Evolutionary conservation across 2,329 filamentous ascomycete genomes (phyloP), one percentile per base, ranked within the genome.

Genomic region (Alternaria rosae): DNA sequence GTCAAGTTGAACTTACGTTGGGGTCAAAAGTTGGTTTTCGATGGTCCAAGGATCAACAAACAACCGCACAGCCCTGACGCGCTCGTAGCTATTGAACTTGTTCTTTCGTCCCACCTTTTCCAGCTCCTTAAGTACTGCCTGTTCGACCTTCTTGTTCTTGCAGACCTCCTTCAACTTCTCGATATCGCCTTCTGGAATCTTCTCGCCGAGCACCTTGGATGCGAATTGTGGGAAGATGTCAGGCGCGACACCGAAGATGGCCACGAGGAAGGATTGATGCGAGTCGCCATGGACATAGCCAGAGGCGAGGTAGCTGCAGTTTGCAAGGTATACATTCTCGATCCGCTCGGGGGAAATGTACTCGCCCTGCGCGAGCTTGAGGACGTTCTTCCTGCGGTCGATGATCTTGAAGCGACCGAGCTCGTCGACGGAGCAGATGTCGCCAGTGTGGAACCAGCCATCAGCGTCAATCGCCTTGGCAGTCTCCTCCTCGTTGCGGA

Each of bases 331-430:
- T 35, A 97, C 91, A 78, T 97, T 97, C 84, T 99, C 95, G 76
- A 99, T 92, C 59, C 94, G 92, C 83, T 99, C 95, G 13, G 95
- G 95, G 1, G 94, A 97, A 74, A 99, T 93, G 82, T 99, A 99
- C 83, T 99, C 95, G 79, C 95, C 95, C 81, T 99, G 95, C 0
- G 94, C 90, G 58, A 99, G 88, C 86, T 99, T 99, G 77, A 99
- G 88, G n/a, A 99, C 92, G 81, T 98, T 98, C 91, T 99, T 99
- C 82, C 93, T 91, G 73, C 95, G 93, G 81, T 99, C 95, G 73
- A 99, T 91, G 80, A 99, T 97, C 80, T 88, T 89, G 84, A 98
- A 91, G 63, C 94, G 92, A 65, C 95, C 95, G 75, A 92, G 81
- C 69, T 89, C 89, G 80, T 99, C 95, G 23, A 99, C 85, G 67